Percentiles rank a stretch among this genome's conserved stretches.
Evolutionary conservation across 306 rosid genomes (phyloP).

Genomic region (Cicer judaicum): DNA sequence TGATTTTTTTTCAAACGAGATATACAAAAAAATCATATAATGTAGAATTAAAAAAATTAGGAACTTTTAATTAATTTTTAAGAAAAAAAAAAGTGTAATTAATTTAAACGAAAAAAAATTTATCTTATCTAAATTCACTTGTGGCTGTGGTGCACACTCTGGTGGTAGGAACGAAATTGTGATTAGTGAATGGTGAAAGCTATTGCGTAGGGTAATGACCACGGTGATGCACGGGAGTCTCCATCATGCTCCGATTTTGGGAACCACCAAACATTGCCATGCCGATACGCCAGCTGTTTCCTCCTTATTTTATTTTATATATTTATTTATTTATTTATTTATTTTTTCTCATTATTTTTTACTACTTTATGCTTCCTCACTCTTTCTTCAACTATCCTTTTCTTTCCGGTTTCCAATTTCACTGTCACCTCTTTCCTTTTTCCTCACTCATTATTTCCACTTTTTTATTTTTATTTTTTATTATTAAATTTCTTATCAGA

Average conservation of each 20-base stretch:
- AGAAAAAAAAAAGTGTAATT: too few relatives aligned
- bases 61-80: too few relatives aligned
- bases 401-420: not conserved
- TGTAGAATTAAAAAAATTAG: too few relatives aligned
- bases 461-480: too few relatives aligned
- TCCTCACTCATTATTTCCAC: not conserved
- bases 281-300: slow-evolving; percentile 51
- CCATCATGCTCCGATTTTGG: slow-evolving; percentile 35
- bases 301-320: not conserved
- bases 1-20: too few relatives aligned
- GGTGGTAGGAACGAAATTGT: too few relatives aligned
- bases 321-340: not conserved
- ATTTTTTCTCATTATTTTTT: not conserved
- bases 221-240: not conserved
- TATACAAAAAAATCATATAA: too few relatives aligned
- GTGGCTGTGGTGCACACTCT: too few relatives aligned
- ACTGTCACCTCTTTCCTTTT: not conserved
- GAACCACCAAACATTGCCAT: slow-evolving; percentile 49
- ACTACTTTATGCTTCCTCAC: not conserved
- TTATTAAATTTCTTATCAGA: not conserved
- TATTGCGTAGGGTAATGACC: too few relatives aligned
- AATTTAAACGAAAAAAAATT: too few relatives aligned
- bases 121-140: too few relatives aligned
- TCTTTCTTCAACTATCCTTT: not conserved
- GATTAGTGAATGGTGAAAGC: too few relatives aligned